A percentile compares a stretch with the other conserved stretches of the same genome.
These are phyloP conservation scores for Hippophae tibetana DNA, from an alignment of 306 rosid species.

Conservation along the genomic window DNA sequence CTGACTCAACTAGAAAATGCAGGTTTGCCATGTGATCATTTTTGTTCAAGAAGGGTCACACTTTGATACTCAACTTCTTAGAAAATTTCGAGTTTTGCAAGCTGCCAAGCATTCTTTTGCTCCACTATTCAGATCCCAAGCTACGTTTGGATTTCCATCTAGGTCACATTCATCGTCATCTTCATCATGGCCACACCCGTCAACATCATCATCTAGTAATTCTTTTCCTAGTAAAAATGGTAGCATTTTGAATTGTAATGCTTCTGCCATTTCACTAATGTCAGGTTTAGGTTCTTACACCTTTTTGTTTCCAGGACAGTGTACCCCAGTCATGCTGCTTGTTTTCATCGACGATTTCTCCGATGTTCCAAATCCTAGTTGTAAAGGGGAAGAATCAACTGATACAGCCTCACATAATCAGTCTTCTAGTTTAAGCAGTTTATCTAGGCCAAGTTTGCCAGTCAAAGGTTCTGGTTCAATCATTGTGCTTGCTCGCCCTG, in stretches of 20 bases:
- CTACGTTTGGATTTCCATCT: constrained; percentile 30
- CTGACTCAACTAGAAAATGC: constrained; percentile 37
- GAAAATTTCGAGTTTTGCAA: constrained; percentile 69
- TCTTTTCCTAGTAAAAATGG: constrained; percentile 64
- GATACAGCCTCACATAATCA: constrained; percentile 46
- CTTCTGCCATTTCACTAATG: constrained; percentile 59
- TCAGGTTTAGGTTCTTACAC: constrained; percentile 86
- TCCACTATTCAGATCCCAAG: constrained; percentile 54
- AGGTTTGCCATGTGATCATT: constrained; percentile 87
- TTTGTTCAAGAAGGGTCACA: constrained; percentile 72
- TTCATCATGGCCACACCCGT: constrained; percentile 32
- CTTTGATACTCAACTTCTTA: constrained; percentile 54
- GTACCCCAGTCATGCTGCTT: constrained; percentile 78
- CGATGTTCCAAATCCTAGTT: constrained; percentile 32
- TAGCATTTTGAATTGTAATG: constrained; percentile 49
- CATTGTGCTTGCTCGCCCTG: constrained; percentile 82
- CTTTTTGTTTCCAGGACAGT: constrained; percentile 91
- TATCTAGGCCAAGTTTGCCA: constrained; percentile 44
- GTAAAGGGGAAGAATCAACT: constrained; percentile 45
- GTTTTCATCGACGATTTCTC: constrained; percentile 72
- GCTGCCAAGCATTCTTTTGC: constrained; percentile 78
- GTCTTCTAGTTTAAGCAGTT: constrained; percentile 42
- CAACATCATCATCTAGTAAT: constrained; percentile 32
- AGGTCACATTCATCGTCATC: constrained; percentile 43
- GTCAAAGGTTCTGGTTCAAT: constrained; percentile 75